Percentiles rank a stretch among this genome's conserved stretches.
These are phyloP conservation scores for Lizonia empirigonia DNA, from an alignment of 2,329 filamentous ascomycete genomes.

Conservation along the genomic window DNA sequence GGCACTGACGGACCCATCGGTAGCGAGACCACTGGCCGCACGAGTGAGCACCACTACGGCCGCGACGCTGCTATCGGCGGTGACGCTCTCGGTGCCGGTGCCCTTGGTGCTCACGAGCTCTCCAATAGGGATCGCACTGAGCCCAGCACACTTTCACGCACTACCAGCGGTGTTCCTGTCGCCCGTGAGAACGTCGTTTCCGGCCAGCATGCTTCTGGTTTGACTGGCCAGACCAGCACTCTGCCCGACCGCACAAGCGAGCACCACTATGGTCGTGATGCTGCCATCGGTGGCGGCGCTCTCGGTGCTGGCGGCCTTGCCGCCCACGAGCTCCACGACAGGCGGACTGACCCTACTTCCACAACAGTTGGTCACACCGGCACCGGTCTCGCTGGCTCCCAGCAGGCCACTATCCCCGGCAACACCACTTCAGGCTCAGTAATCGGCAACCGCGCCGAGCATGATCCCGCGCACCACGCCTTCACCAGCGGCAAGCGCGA, in stretches of 20 bases:
- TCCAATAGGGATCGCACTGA: constrained; percentile 28
- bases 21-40: background rate
- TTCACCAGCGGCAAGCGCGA: constrained; percentile 24
- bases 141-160: background rate
- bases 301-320: constrained; percentile 40
- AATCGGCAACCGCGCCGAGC: constrained; percentile 3
- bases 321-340: constrained; percentile 30
- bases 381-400: constrained; percentile 4
- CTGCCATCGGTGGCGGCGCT: constrained; percentile 36
- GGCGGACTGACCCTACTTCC: background rate
- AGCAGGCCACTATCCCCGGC: constrained; percentile 8
- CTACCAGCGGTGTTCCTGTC: background rate
- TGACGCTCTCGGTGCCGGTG: constrained; percentile 36
- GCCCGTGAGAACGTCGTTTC: background rate
- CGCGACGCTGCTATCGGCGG: constrained; percentile 37
- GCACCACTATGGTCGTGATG: constrained; percentile 34
- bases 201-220: constrained; percentile 1
- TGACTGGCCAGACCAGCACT: constrained; percentile 5
- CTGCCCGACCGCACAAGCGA: constrained; percentile 15
- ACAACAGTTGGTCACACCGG: background rate
- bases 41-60: constrained; percentile 27
- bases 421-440: constrained; percentile 4
- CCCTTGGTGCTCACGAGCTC: constrained; percentile 28
- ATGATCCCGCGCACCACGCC: background rate
- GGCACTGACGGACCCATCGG: constrained; percentile 4